Percentiles rank a stretch among this genome's conserved stretches.
These are phyloP conservation scores for Paramecium pentaurelia DNA, from an alignment of 73 alveolate genomes.

Conservation along the genomic window DNA sequence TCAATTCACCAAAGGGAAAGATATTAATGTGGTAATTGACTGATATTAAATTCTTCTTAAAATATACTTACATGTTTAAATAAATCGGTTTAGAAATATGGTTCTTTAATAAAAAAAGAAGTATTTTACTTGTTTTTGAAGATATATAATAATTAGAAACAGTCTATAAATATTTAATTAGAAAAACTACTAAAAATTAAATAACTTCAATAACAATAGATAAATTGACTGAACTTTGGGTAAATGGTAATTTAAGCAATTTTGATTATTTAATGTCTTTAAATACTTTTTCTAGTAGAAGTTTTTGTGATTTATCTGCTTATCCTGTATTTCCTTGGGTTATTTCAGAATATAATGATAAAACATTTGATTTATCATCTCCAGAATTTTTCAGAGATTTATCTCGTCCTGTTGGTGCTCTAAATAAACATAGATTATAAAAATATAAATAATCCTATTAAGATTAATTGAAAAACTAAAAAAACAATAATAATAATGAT, in stretches of 20 bases:
- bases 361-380: constrained; percentile 61
- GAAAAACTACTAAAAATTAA: constrained; percentile 24
- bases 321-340: constrained; percentile 98
- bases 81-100: constrained; percentile 48
- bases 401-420: constrained; percentile 77
- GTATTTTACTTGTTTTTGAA: constrained; percentile 31
- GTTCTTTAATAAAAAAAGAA: constrained; percentile 48
- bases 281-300: constrained; percentile 85
- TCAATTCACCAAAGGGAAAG: constrained; percentile 11
- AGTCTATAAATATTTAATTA: background rate
- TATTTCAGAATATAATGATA: constrained; percentile 65
- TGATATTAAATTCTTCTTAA: constrained; percentile 46
- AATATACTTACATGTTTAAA: constrained; percentile 48
- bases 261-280: constrained; percentile 78
- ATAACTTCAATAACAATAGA: constrained; percentile 38
- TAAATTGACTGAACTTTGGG: constrained; percentile 75
- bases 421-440: constrained; percentile 60
- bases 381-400: constrained; percentile 79
- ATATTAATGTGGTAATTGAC: background rate
- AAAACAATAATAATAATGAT: constrained; percentile 60
- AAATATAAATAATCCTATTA: constrained; percentile 50
- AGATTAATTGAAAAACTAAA: constrained; percentile 39
- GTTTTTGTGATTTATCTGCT: constrained; percentile 87
- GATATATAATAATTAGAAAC: constrained; percentile 5
- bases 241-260: constrained; percentile 74